These are phyloP conservation scores for Penicillium canariense DNA, from an alignment of 495 filamentous ascomycete genomes.

Conservation along the genomic window DNA sequence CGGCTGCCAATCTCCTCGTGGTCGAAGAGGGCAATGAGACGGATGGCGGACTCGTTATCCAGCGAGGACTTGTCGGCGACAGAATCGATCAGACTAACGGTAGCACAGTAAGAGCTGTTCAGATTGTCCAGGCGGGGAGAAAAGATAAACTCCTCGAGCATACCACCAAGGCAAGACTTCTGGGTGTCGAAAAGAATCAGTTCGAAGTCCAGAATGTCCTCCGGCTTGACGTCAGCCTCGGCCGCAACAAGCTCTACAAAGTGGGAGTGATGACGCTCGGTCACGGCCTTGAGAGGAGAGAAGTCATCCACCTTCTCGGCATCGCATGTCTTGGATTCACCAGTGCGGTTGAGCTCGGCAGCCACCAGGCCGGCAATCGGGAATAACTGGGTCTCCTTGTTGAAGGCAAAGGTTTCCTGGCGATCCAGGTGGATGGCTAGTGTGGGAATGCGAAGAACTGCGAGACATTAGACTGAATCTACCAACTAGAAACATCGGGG, in stretches of 20 bases:
- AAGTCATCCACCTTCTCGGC: constrained; percentile 43
- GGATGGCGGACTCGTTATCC: constrained; percentile 74
- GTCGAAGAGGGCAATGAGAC: constrained; percentile 89
- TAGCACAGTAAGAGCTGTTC: constrained; percentile 88
- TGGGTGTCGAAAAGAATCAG: constrained; percentile 95
- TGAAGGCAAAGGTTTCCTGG: constrained; percentile 80
- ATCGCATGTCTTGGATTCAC: constrained; percentile 33
- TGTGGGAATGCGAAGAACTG: constrained; percentile 82
- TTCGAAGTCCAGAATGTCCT: constrained; percentile 88
- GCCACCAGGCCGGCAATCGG: constrained; percentile 87
- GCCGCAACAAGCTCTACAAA: constrained; percentile 83
- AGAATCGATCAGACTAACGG: constrained; percentile 77
- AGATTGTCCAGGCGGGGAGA: constrained; percentile 92
- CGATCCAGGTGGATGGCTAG: constrained; percentile 92
- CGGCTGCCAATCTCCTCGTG: constrained; percentile 95
- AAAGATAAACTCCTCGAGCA: constrained; percentile 93
- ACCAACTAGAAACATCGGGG: neutral
- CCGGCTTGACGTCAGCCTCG: constrained; percentile 63
- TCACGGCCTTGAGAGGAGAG: constrained; percentile 69
- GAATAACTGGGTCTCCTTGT: constrained; percentile 94
- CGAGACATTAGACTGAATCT: neutral
- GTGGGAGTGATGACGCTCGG: constrained; percentile 85
- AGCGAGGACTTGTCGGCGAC: constrained; percentile 59
- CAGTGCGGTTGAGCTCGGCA: constrained; percentile 78
- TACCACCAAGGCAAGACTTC: constrained; percentile 78